These are phyloP conservation scores for Mrakia frigida DNA, from an alignment of 768 basidiomycete genomes.

Conservation along the genomic window DNA sequence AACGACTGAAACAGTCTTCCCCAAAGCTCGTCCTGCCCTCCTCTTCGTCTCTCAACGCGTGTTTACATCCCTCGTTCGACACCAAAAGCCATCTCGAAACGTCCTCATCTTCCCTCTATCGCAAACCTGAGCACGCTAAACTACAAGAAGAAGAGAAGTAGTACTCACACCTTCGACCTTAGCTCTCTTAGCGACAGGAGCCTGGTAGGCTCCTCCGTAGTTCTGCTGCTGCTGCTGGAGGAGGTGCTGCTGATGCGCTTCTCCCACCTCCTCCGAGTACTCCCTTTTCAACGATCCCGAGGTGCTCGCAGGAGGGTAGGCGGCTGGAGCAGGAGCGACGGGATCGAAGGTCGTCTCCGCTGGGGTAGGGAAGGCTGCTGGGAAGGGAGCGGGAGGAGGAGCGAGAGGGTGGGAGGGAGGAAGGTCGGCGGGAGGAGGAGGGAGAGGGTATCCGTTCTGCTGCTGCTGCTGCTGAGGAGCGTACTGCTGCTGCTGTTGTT, in stretches of 20 bases:
- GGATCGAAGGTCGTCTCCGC: slow-evolving; percentile 11
- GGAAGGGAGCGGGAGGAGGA: slow-evolving; percentile 20
- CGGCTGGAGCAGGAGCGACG: neutral
- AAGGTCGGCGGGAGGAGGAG: slow-evolving; percentile 10
- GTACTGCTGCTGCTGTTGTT: neutral
- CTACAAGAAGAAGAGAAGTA: neutral
- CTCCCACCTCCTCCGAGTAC: slow-evolving; percentile 9
- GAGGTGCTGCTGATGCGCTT: neutral
- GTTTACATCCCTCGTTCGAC: neutral
- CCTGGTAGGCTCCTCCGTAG: slow-evolving; percentile 8
- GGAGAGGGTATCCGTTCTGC: neutral
- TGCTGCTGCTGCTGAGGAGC: neutral
- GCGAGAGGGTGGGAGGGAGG: slow-evolving; percentile 28
- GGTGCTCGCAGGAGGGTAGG: neutral
- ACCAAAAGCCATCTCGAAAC: slow-evolving; percentile 1
- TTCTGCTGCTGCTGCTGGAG: neutral
- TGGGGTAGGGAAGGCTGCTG: slow-evolving; percentile 12
- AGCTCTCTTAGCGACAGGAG: slow-evolving; percentile 13
- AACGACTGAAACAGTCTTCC: neutral
- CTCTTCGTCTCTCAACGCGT: neutral
- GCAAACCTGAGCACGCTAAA: too few relatives aligned
- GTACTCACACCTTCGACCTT: slow-evolving; percentile 26
- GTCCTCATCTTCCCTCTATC: neutral
- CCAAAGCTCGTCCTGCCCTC: neutral
- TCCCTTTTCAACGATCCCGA: slow-evolving; percentile 24